Percentiles rank a stretch among this genome's conserved stretches.
phyloP scores from a whole-genome alignment of 495 filamentous ascomycete genomes.

The Durotheca rogersii region DNA sequence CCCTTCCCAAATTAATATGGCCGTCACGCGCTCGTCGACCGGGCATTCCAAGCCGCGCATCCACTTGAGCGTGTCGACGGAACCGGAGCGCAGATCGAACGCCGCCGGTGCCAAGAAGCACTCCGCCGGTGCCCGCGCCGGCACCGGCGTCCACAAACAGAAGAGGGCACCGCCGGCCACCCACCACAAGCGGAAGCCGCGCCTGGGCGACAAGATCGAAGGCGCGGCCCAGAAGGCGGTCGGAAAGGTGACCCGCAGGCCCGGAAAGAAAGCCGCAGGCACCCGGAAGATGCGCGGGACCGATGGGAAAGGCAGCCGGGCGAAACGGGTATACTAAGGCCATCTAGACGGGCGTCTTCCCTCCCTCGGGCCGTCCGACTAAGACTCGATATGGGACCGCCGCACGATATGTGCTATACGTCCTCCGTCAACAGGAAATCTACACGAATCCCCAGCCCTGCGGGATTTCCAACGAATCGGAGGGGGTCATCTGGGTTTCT shows the following conservation, averaged over 20 bases:
- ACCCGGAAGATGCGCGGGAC: constrained; percentile 40
- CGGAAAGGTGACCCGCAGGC: constrained; percentile 33
- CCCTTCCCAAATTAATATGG: constrained; percentile 18
- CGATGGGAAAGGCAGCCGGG: constrained; percentile 35
- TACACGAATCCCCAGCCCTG: too few species aligned
- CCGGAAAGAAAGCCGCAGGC: constrained; percentile 37
- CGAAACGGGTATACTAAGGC: constrained; percentile 14
- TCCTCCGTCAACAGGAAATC: too few species aligned
- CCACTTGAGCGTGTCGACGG: constrained; percentile 28
- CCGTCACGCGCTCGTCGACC: constrained; percentile 37
- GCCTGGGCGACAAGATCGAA: constrained; percentile 36
- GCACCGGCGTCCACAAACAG: constrained; percentile 18
- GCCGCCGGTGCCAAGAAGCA: constrained; percentile 16
- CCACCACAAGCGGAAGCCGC: constrained; percentile 40
- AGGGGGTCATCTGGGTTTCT: too few species aligned
- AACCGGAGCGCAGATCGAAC: constrained; percentile 32
- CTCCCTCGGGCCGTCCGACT: too few species aligned
- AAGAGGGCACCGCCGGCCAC: constrained; percentile 33
- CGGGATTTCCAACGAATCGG: too few species aligned
- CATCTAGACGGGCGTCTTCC: too few species aligned
- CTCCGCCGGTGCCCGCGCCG: constrained; percentile 13
- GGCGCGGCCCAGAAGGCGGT: constrained; percentile 38
- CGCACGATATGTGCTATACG: too few species aligned
- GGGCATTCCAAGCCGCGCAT: constrained; percentile 30
- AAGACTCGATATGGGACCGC: too few species aligned